Conservation (phyloP, 345 rosid species). For the Populus simonii region DNA sequence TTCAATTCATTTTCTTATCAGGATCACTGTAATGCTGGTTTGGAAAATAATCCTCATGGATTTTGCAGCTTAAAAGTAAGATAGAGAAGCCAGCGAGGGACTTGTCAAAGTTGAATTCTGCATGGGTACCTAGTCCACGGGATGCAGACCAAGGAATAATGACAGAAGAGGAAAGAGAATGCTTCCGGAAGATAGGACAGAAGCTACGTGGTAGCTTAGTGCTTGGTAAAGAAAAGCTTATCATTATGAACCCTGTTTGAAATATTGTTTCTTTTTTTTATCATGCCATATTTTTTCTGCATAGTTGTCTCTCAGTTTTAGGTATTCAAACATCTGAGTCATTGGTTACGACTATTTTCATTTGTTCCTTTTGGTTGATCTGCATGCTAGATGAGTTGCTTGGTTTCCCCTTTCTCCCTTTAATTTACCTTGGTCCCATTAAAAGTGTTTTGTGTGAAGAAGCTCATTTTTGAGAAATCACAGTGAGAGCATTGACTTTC, state of each 20-base stretch:
- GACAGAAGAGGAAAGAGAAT: conserved; percentile 73
- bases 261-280: not conserved
- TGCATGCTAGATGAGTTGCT: not conserved
- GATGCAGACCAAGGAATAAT: conserved; percentile 62
- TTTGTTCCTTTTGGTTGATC: not conserved
- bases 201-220: conserved; percentile 59
- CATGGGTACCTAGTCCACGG: conserved; percentile 43
- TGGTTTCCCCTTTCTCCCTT: not conserved
- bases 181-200: conserved; percentile 66
- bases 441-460: not conserved
- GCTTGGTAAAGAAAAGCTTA: conserved; percentile 56
- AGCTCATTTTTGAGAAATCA: not conserved
- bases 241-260: conserved; percentile 3
- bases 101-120: conserved; percentile 50
- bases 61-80: conserved; percentile 62
- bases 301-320: not conserved
- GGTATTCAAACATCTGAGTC: not conserved
- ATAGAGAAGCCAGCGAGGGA: conserved; percentile 48
- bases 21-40: conserved; percentile 10
- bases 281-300: not conserved
- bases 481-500: not conserved
- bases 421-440: not conserved
- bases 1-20: conserved; percentile 14
- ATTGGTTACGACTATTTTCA: not conserved
- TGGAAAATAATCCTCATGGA: conserved; percentile 6